Base-by-base conservation (phyloP, 768 basidiomycete genomes). In the Mycena belliarum region DNA sequence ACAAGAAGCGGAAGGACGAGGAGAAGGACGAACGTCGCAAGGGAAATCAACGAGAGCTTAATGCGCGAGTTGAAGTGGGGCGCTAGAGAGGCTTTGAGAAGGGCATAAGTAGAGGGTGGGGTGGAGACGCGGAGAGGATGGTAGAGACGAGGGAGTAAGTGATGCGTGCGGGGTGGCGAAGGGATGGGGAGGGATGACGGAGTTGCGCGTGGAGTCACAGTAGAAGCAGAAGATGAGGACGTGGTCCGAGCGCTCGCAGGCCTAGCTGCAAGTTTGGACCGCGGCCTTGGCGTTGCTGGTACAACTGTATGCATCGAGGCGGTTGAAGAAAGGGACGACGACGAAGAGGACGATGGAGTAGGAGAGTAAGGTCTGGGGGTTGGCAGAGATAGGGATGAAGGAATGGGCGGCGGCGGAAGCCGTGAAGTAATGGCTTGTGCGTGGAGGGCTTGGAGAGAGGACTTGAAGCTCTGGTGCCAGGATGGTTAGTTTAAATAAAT, bases 231-330 rank as follows among this genome's bases (percentile, higher is more conserved):
- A 42, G 73, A 55, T 55, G 71, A 65, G 21, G 68, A 68, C 57
- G 28, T 64, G 57, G 47, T 69, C 52, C 35, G 67, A 65, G 52
- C 33, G 11, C 20, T 23, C 20, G 52, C 61, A 60, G 35, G 66
- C 64, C 33, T 63, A 65, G 40, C 72, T 50, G 32, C 67, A 57
- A 62, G 67, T 59, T 56, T 61, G 52, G 57, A 70, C 32, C 55
- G 64, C 21, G 68, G 70, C 1, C 75, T 73, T 15, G 74, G 77
- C 37, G 79, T 76, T 2, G 73, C 66, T 16, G 88, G 89, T 21
- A 88, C 84, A 3, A 85, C 78, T 5, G 90, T 91, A 61, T 86
- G 87, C 24, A 86, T 89, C 0, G 89, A 91, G 3, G 82, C 78
- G 9, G 87, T 89, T 0, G 89, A 90, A 28, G 86, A 73, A 4